phyloP scores from a whole-genome alignment of 495 filamentous ascomycete genomes.

The Durotheca rogersii region DNA sequence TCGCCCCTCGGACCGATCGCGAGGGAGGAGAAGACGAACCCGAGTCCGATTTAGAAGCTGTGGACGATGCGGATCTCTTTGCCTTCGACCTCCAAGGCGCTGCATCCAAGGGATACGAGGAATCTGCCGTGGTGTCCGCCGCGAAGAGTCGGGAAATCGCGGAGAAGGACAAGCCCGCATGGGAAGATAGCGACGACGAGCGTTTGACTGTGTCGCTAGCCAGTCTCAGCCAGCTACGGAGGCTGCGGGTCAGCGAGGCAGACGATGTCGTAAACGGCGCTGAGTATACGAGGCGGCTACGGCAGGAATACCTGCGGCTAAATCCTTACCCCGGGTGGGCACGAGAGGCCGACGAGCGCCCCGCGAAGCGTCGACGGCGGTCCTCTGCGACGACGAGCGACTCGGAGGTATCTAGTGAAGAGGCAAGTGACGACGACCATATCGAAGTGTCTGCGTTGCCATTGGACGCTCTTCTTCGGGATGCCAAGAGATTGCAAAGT shows the following conservation, averaged over 20 bases:
- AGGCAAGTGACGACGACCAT: constrained; percentile 63
- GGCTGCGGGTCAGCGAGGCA: constrained; percentile 72
- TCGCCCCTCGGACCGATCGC: background rate
- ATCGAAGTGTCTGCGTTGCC: constrained; percentile 67
- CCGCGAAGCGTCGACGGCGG: constrained; percentile 56
- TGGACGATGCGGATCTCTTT: constrained; percentile 63
- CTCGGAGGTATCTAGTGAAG: constrained; percentile 49
- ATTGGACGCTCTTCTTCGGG: constrained; percentile 75
- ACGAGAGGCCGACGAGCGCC: constrained; percentile 42
- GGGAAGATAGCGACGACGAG: constrained; percentile 97
- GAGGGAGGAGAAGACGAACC: constrained; percentile 32
- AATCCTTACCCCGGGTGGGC: constrained; percentile 84
- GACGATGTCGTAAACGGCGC: constrained; percentile 85
- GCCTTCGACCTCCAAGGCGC: constrained; percentile 47
- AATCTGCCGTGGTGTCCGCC: constrained; percentile 38
- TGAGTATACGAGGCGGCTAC: constrained; percentile 78
- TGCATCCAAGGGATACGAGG: constrained; percentile 35
- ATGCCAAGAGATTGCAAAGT: constrained; percentile 56
- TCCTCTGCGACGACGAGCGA: constrained; percentile 48
- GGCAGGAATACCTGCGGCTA: constrained; percentile 77
- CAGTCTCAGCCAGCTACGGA: constrained; percentile 68
- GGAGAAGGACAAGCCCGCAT: constrained; percentile 56
- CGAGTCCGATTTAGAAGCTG: constrained; percentile 51
- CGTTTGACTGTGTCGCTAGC: constrained; percentile 79
- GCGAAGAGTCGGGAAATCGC: constrained; percentile 39